A percentile compares a stretch with the other conserved stretches of the same genome.
Evolutionary conservation across 2,329 filamentous ascomycete genomes (phyloP).

Genomic region (Cytospora piceicola): DNA sequence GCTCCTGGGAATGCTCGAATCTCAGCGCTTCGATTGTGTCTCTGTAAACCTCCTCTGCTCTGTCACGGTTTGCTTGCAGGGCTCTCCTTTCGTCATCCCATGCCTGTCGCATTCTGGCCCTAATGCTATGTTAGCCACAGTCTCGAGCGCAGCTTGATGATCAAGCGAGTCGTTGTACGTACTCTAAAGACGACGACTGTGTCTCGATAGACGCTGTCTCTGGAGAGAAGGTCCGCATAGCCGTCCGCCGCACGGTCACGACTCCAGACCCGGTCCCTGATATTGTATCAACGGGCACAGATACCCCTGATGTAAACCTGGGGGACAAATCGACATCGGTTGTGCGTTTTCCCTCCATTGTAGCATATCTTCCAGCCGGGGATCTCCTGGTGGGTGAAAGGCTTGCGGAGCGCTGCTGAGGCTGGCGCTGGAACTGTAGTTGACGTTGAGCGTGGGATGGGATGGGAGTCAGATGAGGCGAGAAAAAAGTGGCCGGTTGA

Average conservation of each 20-base stretch:
- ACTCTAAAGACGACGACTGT: conserved; percentile 27
- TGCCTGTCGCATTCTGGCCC: conserved; percentile 48
- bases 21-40: conserved; percentile 28
- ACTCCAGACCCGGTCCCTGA: conserved; percentile 27
- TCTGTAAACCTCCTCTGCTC: conserved; percentile 57
- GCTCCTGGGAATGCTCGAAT: conserved; percentile 22
- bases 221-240: conserved; percentile 19
- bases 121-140: conserved; percentile 10
- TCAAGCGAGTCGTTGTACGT: background rate
- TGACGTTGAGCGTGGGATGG: conserved; percentile 34
- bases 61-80: conserved; percentile 56
- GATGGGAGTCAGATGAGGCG: conserved; percentile 35
- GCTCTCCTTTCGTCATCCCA: conserved; percentile 59
- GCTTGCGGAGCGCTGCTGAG: conserved; percentile 39
- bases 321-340: conserved; percentile 15
- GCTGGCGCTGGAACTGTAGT: conserved; percentile 32
- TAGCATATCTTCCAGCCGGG: conserved; percentile 9
- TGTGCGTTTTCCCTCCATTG: conserved; percentile 27
- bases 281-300: conserved; percentile 29
- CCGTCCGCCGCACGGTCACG: conserved; percentile 26
- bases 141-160: background rate
- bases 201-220: conserved; percentile 16
- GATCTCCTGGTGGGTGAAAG: conserved; percentile 38
- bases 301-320: conserved; percentile 10
- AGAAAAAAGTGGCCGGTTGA: conserved; percentile 35